phyloP scores from a whole-genome alignment of 75 land plant species.

The Cryptomeria japonica region DNA sequence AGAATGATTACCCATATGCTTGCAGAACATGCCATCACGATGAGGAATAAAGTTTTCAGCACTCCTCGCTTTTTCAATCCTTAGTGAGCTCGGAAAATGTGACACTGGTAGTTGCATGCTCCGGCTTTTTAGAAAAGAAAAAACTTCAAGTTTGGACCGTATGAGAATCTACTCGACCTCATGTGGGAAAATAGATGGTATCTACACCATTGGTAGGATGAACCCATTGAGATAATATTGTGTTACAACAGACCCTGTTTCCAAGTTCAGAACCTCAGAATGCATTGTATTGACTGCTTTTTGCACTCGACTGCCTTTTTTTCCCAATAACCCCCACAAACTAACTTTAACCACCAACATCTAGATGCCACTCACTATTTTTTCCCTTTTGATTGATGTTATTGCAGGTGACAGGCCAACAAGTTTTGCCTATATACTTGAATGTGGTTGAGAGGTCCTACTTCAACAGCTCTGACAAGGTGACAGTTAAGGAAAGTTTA shows the following conservation, averaged over 20 bases:
- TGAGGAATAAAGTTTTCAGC: not conserved
- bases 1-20: no score
- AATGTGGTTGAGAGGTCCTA: conserved; percentile 85
- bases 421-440: conserved; percentile 70
- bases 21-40: no score
- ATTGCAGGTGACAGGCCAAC: conserved; percentile 73
- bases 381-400: not conserved
- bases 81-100: no score
- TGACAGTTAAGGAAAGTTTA: conserved; percentile 10
- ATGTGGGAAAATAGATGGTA: not conserved
- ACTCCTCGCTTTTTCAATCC: not conserved
- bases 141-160: not conserved
- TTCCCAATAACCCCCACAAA: not conserved
- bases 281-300: not conserved
- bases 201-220: not conserved
- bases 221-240: not conserved
- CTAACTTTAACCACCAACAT: not conserved
- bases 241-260: not conserved
- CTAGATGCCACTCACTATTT: not conserved
- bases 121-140: no score
- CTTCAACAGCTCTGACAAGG: conserved; percentile 92
- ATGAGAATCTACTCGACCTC: not conserved
- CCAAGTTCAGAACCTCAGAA: not conserved
- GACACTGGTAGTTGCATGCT: no score
- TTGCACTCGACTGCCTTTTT: not conserved